These are phyloP conservation scores for Lasiodiplodia sp. DNA, from an alignment of 2,329 filamentous ascomycete species.

Conservation along the genomic window DNA sequence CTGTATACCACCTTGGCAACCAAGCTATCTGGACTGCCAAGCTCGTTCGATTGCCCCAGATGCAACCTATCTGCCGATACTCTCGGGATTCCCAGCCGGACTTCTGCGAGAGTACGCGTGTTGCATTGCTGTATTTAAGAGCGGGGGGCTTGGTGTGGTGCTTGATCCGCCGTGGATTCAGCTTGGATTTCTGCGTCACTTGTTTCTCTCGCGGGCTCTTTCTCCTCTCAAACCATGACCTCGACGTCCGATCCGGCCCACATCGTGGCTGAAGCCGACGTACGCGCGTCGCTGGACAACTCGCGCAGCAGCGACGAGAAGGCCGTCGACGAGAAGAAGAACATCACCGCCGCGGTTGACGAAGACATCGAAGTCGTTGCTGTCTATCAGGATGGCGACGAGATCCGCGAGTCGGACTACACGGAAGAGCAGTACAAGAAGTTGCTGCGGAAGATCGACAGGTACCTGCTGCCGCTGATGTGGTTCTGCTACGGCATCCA, in stretches of 20 bases:
- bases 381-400: constrained; percentile 12
- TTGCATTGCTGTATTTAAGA: constrained; percentile 9
- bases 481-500: constrained; percentile 61
- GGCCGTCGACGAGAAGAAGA: constrained; percentile 19
- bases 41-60: constrained; percentile 1
- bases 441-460: constrained; percentile 28
- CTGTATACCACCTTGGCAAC: constrained; percentile 10
- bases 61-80: constrained; percentile 9
- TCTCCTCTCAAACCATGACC: not conserved
- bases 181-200: not conserved
- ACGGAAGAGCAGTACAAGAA: constrained; percentile 26
- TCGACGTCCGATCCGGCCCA: not conserved
- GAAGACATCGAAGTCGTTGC: constrained; percentile 24
- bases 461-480: constrained; percentile 29
- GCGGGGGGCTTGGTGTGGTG: not conserved
- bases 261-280: not conserved
- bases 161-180: not conserved
- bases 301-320: constrained; percentile 21
- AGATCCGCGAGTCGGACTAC: constrained; percentile 28
- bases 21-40: constrained; percentile 17
- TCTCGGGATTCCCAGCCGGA: constrained; percentile 9
- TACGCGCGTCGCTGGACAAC: not conserved
- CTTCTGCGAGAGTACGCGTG: not conserved
- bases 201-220: not conserved
- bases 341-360: not conserved